Base-by-base conservation (phyloP, 225 moss, liverwort and hornwort genomes). In the Ulota crispa region DNA sequence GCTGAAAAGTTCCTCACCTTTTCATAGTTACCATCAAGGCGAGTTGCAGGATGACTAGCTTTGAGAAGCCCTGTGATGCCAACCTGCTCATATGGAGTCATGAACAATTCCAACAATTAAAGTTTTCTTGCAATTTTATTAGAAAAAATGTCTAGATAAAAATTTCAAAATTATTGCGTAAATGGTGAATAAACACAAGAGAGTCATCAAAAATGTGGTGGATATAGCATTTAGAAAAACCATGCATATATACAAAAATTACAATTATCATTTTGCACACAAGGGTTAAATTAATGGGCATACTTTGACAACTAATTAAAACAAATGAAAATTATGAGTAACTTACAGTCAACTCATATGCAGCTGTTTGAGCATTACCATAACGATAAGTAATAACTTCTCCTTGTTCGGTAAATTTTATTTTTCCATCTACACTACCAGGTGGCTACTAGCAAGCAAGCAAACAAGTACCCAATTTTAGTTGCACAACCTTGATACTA, bases 351-450 rank as follows among this genome's bases (percentile, higher is more conserved):
- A 98, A 87, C 82, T 98, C 98, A 64, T 94, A 98, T 34, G 89
- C 89, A 89, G 98, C 98, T 15, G 95, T 98, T 79, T 87, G 53
- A 77, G 98, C 87, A 81, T 95, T 98, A 67, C 98, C 94, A 79
- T 98, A 98, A 37, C 98, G 95, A 78, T 98, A 98, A 11, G 98
- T 94, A 64, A 98, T 98, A 36, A 98, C 98, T 87, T 98, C 98
- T 54, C 98, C 98, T 89, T 98, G 98, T 86, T 98, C 95, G 59
- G 95, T 98, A 67, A 98, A 98, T 82, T 98, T 98, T 54, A 95
- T 98, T 70, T 94, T 77, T 30, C 98, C 95, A 85, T 98, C 83
- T 56, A 98, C 94, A 68, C 98, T 98, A 42, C 98, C 95, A 57
- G 98, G 91, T 56, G 97, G 97, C 97, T 98, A 92, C 66, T 73